These are phyloP conservation scores for Stagonosporopsis tanaceti DNA, from an alignment of 2,329 filamentous ascomycete species.

Conservation along the genomic window DNA sequence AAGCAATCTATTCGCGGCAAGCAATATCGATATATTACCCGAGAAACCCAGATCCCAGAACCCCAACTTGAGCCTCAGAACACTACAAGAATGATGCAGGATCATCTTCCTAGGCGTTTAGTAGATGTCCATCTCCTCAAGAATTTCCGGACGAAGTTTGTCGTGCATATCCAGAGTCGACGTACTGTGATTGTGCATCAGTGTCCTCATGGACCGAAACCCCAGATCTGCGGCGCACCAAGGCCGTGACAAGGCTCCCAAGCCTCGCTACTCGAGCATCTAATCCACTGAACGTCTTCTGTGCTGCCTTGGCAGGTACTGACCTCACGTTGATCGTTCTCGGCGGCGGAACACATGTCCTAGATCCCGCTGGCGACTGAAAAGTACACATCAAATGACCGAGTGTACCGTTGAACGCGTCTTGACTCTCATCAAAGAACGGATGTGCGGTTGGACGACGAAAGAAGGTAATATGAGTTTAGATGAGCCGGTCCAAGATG, in stretches of 20 bases:
- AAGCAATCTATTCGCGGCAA: conserved; percentile 13
- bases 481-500: conserved; percentile 7
- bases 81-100: not conserved
- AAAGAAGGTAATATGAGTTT: conserved; percentile 3
- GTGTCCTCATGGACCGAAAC: not conserved
- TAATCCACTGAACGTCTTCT: not conserved
- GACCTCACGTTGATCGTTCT: not conserved
- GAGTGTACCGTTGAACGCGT: too few species aligned
- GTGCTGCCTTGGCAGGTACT: conserved; percentile 10
- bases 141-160: not conserved
- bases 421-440: conserved; percentile 2
- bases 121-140: not conserved
- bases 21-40: conserved; percentile 15
- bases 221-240: conserved; percentile 3
- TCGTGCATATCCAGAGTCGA: not conserved
- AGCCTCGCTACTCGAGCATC: conserved; percentile 3
- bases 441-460: conserved; percentile 4
- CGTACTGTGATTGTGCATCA: not conserved
- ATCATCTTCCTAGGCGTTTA: not conserved
- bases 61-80: conserved; percentile 14
- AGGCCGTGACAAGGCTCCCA: conserved; percentile 11
- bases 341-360: conserved; percentile 9
- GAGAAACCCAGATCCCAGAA: conserved; percentile 1
- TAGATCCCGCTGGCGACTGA: conserved; percentile 5
- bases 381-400: conserved; percentile 2